Conservation (phyloP, 2,329 filamentous ascomycete genomes). For the Trichoderma brevicompactum region DNA sequence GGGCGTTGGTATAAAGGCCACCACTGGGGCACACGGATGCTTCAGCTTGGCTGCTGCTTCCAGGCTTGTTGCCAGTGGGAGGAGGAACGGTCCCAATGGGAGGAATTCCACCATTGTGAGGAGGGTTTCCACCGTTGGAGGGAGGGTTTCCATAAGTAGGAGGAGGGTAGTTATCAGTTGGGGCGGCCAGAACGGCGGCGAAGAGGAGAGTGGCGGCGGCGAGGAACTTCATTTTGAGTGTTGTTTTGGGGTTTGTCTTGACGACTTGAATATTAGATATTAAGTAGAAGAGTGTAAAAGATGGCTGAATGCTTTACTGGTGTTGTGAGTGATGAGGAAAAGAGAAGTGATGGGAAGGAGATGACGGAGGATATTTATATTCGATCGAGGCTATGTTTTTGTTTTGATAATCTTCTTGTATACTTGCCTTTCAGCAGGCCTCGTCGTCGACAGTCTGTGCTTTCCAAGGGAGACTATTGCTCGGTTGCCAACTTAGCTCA, state of each 20-base stretch:
- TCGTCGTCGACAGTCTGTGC: neutral
- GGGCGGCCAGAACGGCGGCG: slow-evolving; percentile 29
- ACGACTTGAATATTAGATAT: slow-evolving; percentile 5
- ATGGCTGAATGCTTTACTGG: neutral
- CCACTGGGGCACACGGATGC: neutral
- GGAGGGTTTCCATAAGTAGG: neutral
- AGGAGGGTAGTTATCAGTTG: slow-evolving; percentile 19
- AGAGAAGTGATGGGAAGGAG: neutral
- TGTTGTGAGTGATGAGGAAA: slow-evolving; percentile 10
- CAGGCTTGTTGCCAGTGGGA: no score
- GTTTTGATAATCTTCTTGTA: neutral
- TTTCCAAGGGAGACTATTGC: neutral
- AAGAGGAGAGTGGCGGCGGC: slow-evolving; percentile 29
- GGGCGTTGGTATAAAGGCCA: slow-evolving; percentile 16
- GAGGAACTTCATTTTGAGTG: slow-evolving; percentile 33
- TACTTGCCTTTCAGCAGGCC: neutral
- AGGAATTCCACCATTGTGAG: neutral
- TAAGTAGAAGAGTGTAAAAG: neutral
- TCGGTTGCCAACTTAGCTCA: neutral
- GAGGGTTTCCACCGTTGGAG: neutral
- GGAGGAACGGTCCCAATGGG: no score
- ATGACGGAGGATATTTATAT: slow-evolving; percentile 23
- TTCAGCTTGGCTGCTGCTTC: no score
- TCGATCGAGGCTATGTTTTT: neutral
- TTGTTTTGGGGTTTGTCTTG: neutral